Evolutionary conservation across 805 yeast genomes (phyloP), one percentile per base, ranked within the genome.

Genomic region (Geotrichum ghanense): DNA sequence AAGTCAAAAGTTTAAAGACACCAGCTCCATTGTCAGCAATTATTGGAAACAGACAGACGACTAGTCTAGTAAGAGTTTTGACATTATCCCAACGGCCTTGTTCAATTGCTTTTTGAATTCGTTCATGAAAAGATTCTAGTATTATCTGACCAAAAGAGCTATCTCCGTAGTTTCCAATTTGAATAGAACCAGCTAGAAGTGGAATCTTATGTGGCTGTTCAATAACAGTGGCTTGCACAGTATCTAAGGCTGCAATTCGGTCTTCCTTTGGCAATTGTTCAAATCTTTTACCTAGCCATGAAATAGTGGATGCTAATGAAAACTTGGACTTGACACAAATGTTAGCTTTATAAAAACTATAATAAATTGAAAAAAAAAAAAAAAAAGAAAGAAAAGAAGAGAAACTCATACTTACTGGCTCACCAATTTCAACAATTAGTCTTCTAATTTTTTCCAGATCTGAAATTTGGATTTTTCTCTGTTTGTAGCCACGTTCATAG

Each of bases 201-300:
- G 81, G 77, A 49, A 82, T 75, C 61, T 89, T 92, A 52, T 89
- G 95, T 0, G 99, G 97, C 63, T 90, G 96, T 63, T 92, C 97
- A 23, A 75, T 65, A 9, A 82, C 71, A 41, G 84, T 74, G 2
- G 95, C 85, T 46, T 74, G 73, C 22, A 88, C 58, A 1, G 85
- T 83, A 43, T 73, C 70, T 49, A 85, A 64, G 19, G 85, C 66
- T 2, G 81, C 76, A 26, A 65, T 66, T 49, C 85, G 76, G 31
- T 82, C 72, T 55, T 84, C 78, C 56, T 77, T 48, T 41, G 48
- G 83, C 80, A 41, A 83, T 72, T 27, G 46, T 45, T 50, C 55
- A 27, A 61, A 72, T 75, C 53, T 71, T 68, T 46, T 71, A 60
- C 53, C 66, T 25, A 52, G 53, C 51, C 49, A 55, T 49, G 39